Evolutionary conservation across 805 yeast genomes (phyloP), one percentile per base, ranked within the genome.

Genomic region (Yarrowia porcina): DNA sequence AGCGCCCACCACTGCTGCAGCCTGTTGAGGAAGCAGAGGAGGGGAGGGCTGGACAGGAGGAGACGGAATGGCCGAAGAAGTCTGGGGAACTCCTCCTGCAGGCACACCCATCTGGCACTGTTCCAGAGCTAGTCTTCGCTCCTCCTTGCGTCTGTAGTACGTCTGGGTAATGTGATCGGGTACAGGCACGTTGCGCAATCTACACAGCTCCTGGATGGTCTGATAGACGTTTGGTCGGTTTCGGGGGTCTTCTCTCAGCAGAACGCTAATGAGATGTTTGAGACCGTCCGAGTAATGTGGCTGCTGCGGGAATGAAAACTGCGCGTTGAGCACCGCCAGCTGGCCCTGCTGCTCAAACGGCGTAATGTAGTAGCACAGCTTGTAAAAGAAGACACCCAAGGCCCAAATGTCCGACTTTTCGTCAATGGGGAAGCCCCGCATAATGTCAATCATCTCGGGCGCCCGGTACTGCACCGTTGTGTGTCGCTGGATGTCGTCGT

Each of bases 381-480:
- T 93, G 78, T 89, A 93, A 57, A 94, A 78, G 66, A 94, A 89
- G 32, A 94, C 87, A 11, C 99, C 99, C 52, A 93, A 76, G 0
- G 99, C 99, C 99, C 99, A 93, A 52, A 93, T 89, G 75, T 93
- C 99, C 8, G 93, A 81, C 74, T 90, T 90, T 69, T 92, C 96
- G 74, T 93, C 94, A 41, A 93, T 88, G 1, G 97, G 94, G 50
- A 85, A 76, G 7, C 91, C 89, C 50, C 90, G 79, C 72, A 87
- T 87, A 25, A 92, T 79, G 74, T 93, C 97, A 63, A 93, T 83
- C 98, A 93, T 94, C 72, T 93, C 99, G 0, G 99, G 99, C 0
- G 96, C 80, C 66, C 99, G 79, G 72, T 93, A 93, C 74, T 94
- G 99, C 15, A 97, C 96, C 4, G 99, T 93, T 0, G 99, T 93